Evolutionary conservation across 441 rosid species (phyloP).

Genomic region (Populus hybrid): DNA sequence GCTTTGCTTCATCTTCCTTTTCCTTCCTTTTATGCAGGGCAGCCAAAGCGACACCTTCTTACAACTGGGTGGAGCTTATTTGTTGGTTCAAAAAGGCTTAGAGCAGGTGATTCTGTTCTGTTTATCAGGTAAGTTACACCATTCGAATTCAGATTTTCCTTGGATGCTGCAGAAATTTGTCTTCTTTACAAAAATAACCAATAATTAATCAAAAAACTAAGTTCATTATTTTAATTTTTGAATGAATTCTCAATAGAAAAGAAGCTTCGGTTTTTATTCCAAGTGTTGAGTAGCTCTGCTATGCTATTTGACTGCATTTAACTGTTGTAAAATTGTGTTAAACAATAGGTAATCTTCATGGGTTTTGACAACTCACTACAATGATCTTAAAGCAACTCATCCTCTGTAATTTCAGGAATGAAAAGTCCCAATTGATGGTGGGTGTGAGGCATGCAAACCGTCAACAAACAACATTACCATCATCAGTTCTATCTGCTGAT

Average conservation of each 20-base stretch:
- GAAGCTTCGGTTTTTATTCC: background rate
- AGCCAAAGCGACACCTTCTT: constrained; percentile 94
- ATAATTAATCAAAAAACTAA: no score
- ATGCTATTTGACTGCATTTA: background rate
- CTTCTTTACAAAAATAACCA: background rate
- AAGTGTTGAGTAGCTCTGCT: background rate
- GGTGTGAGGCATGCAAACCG: constrained; percentile 94
- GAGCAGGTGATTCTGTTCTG: constrained; percentile 91
- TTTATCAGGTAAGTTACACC: constrained; percentile 70
- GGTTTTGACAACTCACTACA: background rate
- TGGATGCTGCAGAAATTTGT: background rate
- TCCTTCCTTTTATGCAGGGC: constrained; percentile 50
- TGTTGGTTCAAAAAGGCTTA: constrained; percentile 91
- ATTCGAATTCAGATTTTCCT: background rate
- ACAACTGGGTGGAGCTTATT: constrained; percentile 98
- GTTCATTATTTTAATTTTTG: background rate
- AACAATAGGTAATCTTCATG: background rate
- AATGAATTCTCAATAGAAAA: background rate
- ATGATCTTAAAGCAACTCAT: background rate
- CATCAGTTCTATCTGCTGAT: constrained; percentile 92
- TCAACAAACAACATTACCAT: constrained; percentile 81
- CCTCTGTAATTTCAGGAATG: constrained; percentile 47
- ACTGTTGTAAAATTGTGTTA: background rate
- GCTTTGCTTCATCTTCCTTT: background rate
- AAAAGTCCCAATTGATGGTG: constrained; percentile 88